Conservation (phyloP, 441 rosid genomes). For the Francoa sonchifolia region DNA sequence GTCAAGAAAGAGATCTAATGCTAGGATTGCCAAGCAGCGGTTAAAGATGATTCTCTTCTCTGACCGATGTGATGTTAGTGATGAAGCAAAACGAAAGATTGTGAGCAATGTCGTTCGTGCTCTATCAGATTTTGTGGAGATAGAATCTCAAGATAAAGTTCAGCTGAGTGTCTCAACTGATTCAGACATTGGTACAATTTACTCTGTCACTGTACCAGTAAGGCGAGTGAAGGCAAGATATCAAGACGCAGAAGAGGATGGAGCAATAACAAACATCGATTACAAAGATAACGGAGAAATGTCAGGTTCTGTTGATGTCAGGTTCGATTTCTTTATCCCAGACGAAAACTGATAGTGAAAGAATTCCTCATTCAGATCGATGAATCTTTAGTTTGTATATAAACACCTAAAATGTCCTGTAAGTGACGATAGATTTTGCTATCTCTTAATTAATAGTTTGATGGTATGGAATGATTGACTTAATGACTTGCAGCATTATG, state of each 20-base stretch:
- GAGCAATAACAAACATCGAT: conserved; percentile 57
- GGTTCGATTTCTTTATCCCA: conserved; percentile 79
- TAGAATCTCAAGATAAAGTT: conserved; percentile 95
- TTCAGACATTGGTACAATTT: conserved; percentile 75
- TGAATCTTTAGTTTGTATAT: conserved; percentile 3
- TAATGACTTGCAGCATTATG: no score
- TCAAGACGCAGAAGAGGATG: conserved; percentile 52
- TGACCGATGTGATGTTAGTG: conserved; percentile 89
- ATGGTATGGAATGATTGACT: no score
- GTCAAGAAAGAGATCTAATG: conserved; percentile 70
- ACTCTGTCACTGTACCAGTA: conserved; percentile 89
- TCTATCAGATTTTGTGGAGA: conserved; percentile 91
- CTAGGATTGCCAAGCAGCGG: conserved; percentile 87
- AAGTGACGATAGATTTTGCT: no score
- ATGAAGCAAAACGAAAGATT: conserved; percentile 84
- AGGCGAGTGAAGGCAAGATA: conserved; percentile 80
- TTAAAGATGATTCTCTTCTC: conserved; percentile 97
- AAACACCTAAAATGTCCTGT: no score
- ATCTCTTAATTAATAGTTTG: no score
- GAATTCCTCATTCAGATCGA: no score
- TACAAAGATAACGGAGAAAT: conserved; percentile 57
- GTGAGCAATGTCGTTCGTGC: conserved; percentile 68
- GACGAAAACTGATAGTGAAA: no score
- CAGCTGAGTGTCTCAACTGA: conserved; percentile 83
- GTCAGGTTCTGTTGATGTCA: conserved; percentile 85